Evolutionary conservation across 2,329 filamentous ascomycete genomes (phyloP).

Genomic region (Cadophora sp.): DNA sequence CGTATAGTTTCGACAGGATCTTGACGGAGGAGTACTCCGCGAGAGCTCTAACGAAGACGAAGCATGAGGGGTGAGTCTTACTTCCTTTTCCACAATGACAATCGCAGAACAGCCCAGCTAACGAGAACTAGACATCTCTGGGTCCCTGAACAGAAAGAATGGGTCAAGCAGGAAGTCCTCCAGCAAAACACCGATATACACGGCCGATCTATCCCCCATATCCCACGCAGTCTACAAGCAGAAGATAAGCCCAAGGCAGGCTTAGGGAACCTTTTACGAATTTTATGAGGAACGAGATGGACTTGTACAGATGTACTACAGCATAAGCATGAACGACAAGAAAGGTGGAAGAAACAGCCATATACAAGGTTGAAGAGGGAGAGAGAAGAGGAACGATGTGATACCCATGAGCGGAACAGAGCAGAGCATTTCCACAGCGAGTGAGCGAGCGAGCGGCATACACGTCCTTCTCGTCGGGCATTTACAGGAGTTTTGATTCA

Average conservation of each 20-base stretch:
- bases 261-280: constrained; percentile 32
- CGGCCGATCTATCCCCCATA: constrained; percentile 31
- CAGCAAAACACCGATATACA: constrained; percentile 3
- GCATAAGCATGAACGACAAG: too few relatives aligned
- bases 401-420: constrained; percentile 15
- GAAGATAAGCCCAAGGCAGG: constrained; percentile 31
- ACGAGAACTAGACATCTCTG: constrained; percentile 61
- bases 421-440: constrained; percentile 1
- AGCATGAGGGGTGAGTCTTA: constrained; percentile 66
- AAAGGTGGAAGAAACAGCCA: too few relatives aligned
- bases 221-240: constrained; percentile 35
- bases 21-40: constrained; percentile 69
- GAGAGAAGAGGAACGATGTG: constrained; percentile 2
- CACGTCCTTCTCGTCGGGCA: not conserved
- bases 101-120: not conserved
- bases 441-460: not conserved
- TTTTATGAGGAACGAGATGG: constrained; percentile 26
- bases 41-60: constrained; percentile 65
- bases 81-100: not conserved
- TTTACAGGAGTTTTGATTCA: constrained; percentile 14
- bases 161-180: constrained; percentile 54
- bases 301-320: too few relatives aligned
- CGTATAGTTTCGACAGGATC: constrained; percentile 71
- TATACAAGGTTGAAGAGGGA: too few relatives aligned
- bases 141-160: constrained; percentile 63